phyloP scores from a whole-genome alignment of 805 yeast genomes.

The Candida jianshihensis region DNA sequence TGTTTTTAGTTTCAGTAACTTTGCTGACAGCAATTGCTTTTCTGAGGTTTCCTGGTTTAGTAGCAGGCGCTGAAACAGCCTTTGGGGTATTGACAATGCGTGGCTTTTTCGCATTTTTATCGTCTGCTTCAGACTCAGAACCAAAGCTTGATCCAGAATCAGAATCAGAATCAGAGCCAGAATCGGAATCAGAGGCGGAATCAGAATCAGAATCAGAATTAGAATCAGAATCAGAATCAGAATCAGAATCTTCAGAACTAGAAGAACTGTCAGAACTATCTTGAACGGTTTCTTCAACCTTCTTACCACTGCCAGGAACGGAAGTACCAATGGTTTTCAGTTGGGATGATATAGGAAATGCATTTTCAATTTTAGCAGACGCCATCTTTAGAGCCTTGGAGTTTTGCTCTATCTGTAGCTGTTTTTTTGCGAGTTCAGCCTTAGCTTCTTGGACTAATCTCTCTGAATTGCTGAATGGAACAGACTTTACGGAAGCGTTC shows the following conservation, averaged over 20 bases:
- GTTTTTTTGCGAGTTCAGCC: slow-evolving; percentile 3
- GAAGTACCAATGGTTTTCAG: background rate
- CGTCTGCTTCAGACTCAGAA: slow-evolving; percentile 15
- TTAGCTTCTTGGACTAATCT: slow-evolving; percentile 4
- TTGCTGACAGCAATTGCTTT: slow-evolving; percentile 10
- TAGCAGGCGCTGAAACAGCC: slow-evolving; percentile 17
- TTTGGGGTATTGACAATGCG: slow-evolving; percentile 43
- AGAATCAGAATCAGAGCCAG: slow-evolving; percentile 37
- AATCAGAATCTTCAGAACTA: background rate
- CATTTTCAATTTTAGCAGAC: background rate
- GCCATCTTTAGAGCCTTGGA: background rate
- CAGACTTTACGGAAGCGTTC: too few relatives aligned
- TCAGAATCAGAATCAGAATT: slow-evolving; percentile 5
- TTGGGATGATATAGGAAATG: background rate
- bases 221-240: background rate
- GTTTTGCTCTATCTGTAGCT: background rate
- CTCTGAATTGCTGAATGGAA: background rate
- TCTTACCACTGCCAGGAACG: too few relatives aligned
- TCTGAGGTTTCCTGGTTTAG: slow-evolving; percentile 7
- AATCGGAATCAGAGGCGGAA: slow-evolving; percentile 7
- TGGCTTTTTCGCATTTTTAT: slow-evolving; percentile 27
- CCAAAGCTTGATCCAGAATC: slow-evolving; percentile 26
- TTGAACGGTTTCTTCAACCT: background rate
- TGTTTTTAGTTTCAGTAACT: background rate
- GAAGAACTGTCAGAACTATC: background rate